Evolutionary conservation across 2,329 filamentous ascomycete species (phyloP), one percentile per base, ranked within the genome.

Genomic region (Alternaria sp.): DNA sequence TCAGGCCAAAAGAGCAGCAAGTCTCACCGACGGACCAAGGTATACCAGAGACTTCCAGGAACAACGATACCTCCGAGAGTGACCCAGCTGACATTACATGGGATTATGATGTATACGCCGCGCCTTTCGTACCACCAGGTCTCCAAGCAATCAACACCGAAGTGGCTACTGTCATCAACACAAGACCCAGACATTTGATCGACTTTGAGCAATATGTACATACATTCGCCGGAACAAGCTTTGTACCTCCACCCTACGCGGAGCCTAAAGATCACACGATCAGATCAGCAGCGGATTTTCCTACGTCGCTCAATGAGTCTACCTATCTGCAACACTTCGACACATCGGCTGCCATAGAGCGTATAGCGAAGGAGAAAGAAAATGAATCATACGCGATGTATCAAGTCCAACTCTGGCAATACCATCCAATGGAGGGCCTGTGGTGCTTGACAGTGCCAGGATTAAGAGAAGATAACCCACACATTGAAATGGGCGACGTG

Each of bases 401-500:
- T 56, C 61, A 63, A 23, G 65, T 68, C 10, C 46, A 44, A 10
- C 47, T 75, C 8, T n/a, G 62, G 5, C 54, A 23, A 18, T 45
- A 10, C 14, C 28, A 20, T 51, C 15, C 28, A 33, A n/a, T 65
- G 30, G 28, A n/a, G 6, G 49, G 51, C 3, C 43, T 75, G 2
- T 76, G 69, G 66, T 30, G 56, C 8, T 44, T 79, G 1, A 46
- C 49, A 3, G 51, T 79, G 5, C 76, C 77, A 14, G 77, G 77
- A 2, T 25, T 79, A 5, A 68, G 75, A 37, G 78, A 80, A 54
- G 72, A 78, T 8, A 75, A 54, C 15, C 77, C 77, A 15, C 44
- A 70, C 5, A 45, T 80, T n/a, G 73, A 75, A 44, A 69, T 76
- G 62, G 78, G 76, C 7, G 76, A 80, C 25, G 55, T 59, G 1